Base-by-base conservation (phyloP, 257 asterid genomes). In the Solanum bukasovii region DNA sequence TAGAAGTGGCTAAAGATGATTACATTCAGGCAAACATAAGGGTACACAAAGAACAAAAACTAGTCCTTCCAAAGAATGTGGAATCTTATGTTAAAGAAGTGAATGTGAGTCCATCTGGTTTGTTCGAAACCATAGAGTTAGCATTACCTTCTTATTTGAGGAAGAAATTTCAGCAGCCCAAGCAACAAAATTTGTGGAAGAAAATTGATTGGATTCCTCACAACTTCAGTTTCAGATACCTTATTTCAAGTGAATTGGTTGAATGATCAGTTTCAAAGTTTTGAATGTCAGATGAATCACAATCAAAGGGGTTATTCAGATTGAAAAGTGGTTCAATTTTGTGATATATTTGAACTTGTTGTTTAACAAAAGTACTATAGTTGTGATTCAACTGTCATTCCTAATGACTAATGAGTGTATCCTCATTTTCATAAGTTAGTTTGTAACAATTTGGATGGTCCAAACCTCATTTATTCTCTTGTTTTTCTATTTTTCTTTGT, bases 1-100 rank as follows among this genome's bases (percentile, higher is more conserved):
- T 97, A 9, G 99, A 97, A 89, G 92, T 95, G 87, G 98, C 98
- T 13, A 97, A 96, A 92, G 99, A 97, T 89, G 98, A 97, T 90
- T 95, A 96, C 91, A 90, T 97, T 71, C 97, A 93, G 74, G 92
- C 92, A 89, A 94, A 90, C 86, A 61, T 90, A 71, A 95, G 85
- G 90, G 27, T 90, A 84, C 94, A 95, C 23, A 95, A 94, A 84
- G 98, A 96, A 78, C 91, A 91, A 52, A 97, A 93, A 79, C 37
- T 97, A 88, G 77, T 90, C 44, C 83, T 97, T 23, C 98, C 99
- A 1, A 97, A 95, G 89, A 95, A 92, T 10, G 94, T 97, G 84
- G 98, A 96, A 16, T 88, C 87, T 88, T 95, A 87, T 88, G 89
- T 88, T 7, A 97, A 97, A 92, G 98, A 95, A 38, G 90, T 87